Evolutionary conservation across 2,329 filamentous ascomycete species (phyloP).

Genomic region (Cryoendolithus antarcticus): DNA sequence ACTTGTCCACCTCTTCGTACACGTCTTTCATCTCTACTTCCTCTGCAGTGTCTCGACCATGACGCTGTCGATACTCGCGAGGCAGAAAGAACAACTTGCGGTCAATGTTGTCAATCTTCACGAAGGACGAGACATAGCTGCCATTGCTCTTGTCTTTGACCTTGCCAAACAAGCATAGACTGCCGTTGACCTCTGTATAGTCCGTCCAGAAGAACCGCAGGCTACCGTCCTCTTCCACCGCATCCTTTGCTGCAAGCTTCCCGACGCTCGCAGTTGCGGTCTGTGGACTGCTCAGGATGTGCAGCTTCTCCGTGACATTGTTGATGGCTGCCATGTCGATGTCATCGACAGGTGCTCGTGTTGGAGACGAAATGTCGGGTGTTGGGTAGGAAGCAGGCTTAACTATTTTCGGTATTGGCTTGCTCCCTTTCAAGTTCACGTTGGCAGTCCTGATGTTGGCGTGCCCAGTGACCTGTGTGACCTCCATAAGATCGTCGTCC

Average conservation of each 20-base stretch:
- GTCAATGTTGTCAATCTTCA: constrained; percentile 89
- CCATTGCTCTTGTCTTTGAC: constrained; percentile 78
- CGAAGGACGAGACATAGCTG: constrained; percentile 77
- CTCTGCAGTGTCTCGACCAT: constrained; percentile 59
- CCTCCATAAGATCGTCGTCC: constrained; percentile 74
- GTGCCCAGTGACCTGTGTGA: constrained; percentile 61
- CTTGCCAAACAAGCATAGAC: constrained; percentile 88
- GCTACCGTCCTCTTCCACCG: constrained; percentile 86
- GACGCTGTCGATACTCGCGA: constrained; percentile 47
- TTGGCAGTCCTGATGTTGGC: constrained; percentile 51
- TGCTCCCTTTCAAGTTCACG: constrained; percentile 74
- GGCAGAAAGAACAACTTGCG: constrained; percentile 90
- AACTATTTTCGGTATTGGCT: constrained; percentile 59
- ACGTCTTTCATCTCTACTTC: constrained; percentile 80
- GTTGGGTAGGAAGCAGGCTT: constrained; percentile 53
- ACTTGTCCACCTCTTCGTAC: constrained; percentile 72
- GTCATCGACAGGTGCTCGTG: constrained; percentile 42
- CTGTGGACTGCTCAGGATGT: constrained; percentile 68
- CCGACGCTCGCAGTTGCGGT: constrained; percentile 54
- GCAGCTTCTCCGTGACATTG: constrained; percentile 70
- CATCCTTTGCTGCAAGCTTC: constrained; percentile 72
- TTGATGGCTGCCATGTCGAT: constrained; percentile 79
- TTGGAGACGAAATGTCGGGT: constrained; percentile 65
- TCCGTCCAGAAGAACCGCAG: constrained; percentile 95
- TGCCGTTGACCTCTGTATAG: constrained; percentile 85